Conservation (phyloP, 2,329 filamentous ascomycete species). For the Exserohilum turcica region DNA sequence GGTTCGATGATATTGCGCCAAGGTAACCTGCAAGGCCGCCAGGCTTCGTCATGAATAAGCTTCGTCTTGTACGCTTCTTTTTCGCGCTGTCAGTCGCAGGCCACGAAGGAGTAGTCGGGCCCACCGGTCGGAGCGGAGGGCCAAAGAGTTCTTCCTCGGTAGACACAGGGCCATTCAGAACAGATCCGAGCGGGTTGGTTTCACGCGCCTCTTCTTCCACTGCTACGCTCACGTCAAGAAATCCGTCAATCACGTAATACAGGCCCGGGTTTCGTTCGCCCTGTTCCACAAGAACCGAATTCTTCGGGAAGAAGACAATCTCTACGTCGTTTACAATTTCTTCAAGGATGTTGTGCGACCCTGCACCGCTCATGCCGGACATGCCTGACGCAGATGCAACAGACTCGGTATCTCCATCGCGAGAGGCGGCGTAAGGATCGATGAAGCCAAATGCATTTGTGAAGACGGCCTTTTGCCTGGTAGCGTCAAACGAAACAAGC, state of each 20-base stretch:
- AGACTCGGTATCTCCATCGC: conserved; percentile 86
- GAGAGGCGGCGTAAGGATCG: conserved; percentile 76
- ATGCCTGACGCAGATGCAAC: conserved; percentile 61
- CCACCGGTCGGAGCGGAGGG: conserved; percentile 31
- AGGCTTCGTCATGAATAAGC: conserved; percentile 89
- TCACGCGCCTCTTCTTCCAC: conserved; percentile 64
- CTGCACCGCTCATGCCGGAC: conserved; percentile 59
- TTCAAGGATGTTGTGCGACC: conserved; percentile 69
- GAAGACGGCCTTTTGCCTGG: conserved; percentile 77
- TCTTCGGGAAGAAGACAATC: conserved; percentile 96
- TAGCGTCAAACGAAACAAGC: conserved; percentile 81
- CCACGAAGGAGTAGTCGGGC: conserved; percentile 32
- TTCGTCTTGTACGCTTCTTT: conserved; percentile 65
- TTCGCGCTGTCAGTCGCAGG: conserved; percentile 41
- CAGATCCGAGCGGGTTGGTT: conserved; percentile 52
- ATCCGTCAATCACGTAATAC: conserved; percentile 97
- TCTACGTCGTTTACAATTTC: conserved; percentile 92
- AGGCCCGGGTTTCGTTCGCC: conserved; percentile 94
- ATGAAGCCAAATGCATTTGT: conserved; percentile 91
- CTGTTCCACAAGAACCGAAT: conserved; percentile 91
- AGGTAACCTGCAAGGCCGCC: conserved; percentile 94
- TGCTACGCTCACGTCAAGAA: conserved; percentile 90
- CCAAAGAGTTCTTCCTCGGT: conserved; percentile 46
- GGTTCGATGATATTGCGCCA: conserved; percentile 89
- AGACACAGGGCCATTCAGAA: conserved; percentile 41